Evolutionary conservation across 2,329 filamentous ascomycete species (phyloP).

Genomic region (Colletotrichum shisoi): DNA sequence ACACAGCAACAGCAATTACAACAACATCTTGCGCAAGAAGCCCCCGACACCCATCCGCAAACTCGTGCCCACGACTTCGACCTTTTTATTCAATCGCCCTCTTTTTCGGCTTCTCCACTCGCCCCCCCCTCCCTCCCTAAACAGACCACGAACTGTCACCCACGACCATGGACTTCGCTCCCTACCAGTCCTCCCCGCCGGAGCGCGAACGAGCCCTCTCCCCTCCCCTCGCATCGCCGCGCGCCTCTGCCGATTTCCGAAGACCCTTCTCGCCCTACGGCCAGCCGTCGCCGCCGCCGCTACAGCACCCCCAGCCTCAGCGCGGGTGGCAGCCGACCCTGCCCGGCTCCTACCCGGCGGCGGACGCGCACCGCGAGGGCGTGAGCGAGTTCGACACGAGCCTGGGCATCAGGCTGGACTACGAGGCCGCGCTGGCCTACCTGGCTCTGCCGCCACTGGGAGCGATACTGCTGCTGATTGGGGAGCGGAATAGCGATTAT

Average conservation of each 20-base stretch:
- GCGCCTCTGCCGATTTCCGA: constrained; percentile 63
- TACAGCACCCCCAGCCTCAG: constrained; percentile 65
- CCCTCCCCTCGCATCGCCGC: constrained; percentile 67
- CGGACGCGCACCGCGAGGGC: constrained; percentile 58
- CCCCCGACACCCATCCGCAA: not conserved
- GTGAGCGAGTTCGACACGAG: constrained; percentile 91
- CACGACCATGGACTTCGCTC: constrained; percentile 84
- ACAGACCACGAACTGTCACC: not conserved
- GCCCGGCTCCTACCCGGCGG: constrained; percentile 51
- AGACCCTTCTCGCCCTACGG: constrained; percentile 61
- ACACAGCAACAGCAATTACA: constrained; percentile 2
- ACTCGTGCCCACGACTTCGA: not conserved
- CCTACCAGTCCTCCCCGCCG: constrained; percentile 91
- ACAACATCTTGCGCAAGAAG: constrained; percentile 1
- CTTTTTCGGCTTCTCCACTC: no score
- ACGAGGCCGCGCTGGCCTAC: constrained; percentile 92
- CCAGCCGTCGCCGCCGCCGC: constrained; percentile 54
- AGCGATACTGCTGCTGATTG: constrained; percentile 80
- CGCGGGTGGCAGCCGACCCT: constrained; percentile 57
- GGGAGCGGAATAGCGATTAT: constrained; percentile 96
- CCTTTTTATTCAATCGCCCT: not conserved
- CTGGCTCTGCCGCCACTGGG: constrained; percentile 84
- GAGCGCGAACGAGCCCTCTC: constrained; percentile 84
- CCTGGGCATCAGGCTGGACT: constrained; percentile 82
- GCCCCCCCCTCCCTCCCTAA: not conserved